Evolutionary conservation across 1,284 basidiomycete species (phyloP), one percentile per base, ranked within the genome.

Genomic region (Hymenochaete sp.): DNA sequence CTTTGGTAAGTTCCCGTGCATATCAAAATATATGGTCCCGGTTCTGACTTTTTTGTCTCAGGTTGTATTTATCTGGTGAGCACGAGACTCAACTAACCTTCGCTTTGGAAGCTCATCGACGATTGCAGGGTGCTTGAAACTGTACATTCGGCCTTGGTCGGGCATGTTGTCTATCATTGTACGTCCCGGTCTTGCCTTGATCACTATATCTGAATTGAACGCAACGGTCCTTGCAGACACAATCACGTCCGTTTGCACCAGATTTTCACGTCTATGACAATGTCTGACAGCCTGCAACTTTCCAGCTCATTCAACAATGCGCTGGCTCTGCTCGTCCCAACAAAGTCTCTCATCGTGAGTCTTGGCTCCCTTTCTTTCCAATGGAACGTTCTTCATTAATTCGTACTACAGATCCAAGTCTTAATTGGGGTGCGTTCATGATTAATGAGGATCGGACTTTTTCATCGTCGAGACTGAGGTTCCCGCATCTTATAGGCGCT

Each of bases 161-260:
- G 66, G 1, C 71, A 80, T 54, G 58, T 66, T 3, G 61, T 75
- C n/a, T 82, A 81, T 55, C 72, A 63, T 52, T 82, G 80, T 55
- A 57, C 65, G 1, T 58, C 79, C 50, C 63, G 60, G 73, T 75
- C 55, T 47, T 72, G 59, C 19, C 14, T 3, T 16, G 14, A 47
- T 29, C 42, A 16, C n/a, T 36, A 38, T 36, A 6, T 33, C 14
- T n/a, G 25, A 21, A 10, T 33, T n/a, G n/a, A n/a, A n/a, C n/a
- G n/a, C n/a, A n/a, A n/a, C n/a, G n/a, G n/a, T n/a, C n/a, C n/a
- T n/a, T n/a, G n/a, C n/a, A n/a, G n/a, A n/a, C n/a, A n/a, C n/a
- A n/a, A n/a, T n/a, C n/a, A n/a, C n/a, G n/a, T n/a, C n/a, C n/a
- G n/a, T n/a, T n/a, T n/a, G n/a, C n/a, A n/a, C n/a, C n/a, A n/a